These are phyloP conservation scores for Glycine latifolia DNA, from an alignment of 306 rosid genomes.

Conservation along the genomic window DNA sequence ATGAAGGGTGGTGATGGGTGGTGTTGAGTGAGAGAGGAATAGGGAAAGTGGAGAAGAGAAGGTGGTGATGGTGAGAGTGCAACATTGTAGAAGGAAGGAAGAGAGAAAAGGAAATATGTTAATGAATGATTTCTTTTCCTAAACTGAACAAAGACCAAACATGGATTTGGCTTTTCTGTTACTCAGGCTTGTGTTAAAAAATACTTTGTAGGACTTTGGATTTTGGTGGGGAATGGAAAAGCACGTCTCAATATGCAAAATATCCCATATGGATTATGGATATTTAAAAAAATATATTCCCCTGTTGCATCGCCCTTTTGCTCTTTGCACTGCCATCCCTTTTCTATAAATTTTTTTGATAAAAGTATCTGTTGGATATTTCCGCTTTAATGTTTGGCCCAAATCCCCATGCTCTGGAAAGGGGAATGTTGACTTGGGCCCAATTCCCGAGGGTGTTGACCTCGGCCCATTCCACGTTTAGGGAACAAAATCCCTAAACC, in stretches of 20 bases:
- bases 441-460: too few species aligned
- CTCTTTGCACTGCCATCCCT: too few species aligned
- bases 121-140: background rate
- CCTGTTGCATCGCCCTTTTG: too few species aligned
- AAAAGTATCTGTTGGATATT: too few species aligned
- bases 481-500: too few species aligned
- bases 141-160: background rate
- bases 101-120: background rate
- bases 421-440: too few species aligned
- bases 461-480: too few species aligned
- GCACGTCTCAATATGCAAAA: background rate
- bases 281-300: too few species aligned
- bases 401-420: too few species aligned
- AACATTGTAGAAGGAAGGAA: conserved; percentile 52
- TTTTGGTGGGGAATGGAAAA: conserved; percentile 37
- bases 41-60: conserved; percentile 53
- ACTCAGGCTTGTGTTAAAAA: background rate
- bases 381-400: too few species aligned
- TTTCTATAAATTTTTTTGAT: too few species aligned
- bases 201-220: conserved; percentile 15
- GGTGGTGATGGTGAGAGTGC: conserved; percentile 49
- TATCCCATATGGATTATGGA: conserved; percentile 5
- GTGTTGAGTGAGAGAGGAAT: conserved; percentile 18
- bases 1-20: background rate
- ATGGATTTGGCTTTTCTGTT: too few species aligned